These are phyloP conservation scores for Garcia nutans DNA, from an alignment of 345 rosid genomes.

Conservation along the genomic window DNA sequence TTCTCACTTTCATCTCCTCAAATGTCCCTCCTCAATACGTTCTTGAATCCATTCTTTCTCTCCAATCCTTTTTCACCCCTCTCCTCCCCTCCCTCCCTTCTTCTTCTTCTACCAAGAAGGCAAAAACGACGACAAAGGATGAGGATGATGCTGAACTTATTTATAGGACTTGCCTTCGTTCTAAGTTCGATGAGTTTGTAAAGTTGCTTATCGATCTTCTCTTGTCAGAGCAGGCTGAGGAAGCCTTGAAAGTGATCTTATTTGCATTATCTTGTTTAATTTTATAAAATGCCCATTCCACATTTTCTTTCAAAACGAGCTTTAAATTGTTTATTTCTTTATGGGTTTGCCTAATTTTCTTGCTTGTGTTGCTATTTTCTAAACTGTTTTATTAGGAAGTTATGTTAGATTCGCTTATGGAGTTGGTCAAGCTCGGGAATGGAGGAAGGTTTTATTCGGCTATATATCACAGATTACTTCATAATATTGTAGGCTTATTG, in stretches of 20 bases:
- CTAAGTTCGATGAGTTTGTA: slow-evolving; percentile 72
- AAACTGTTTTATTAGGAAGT: slow-evolving; percentile 51
- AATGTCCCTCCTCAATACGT: slow-evolving; percentile 57
- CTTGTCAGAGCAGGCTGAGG: slow-evolving; percentile 48
- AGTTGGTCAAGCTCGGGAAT: slow-evolving; percentile 67
- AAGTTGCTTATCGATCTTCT: slow-evolving; percentile 47
- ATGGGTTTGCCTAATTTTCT: neutral
- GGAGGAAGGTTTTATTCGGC: slow-evolving; percentile 68
- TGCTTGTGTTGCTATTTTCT: neutral
- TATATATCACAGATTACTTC: slow-evolving; percentile 63
- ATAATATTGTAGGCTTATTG: slow-evolving; percentile 52
- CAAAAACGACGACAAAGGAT: neutral
- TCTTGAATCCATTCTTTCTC: slow-evolving; percentile 81
- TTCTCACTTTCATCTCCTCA: slow-evolving; percentile 65
- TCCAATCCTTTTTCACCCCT: slow-evolving; percentile 88
- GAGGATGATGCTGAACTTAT: slow-evolving; percentile 46
- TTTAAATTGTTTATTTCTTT: no score
- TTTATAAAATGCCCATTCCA: neutral
- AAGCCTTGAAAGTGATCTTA: slow-evolving; percentile 48
- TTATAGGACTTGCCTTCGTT: slow-evolving; percentile 76
- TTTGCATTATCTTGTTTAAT: neutral
- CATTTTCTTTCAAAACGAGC: neutral
- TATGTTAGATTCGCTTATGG: slow-evolving; percentile 77
- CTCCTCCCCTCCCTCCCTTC: slow-evolving; percentile 74
- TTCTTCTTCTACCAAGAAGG: slow-evolving; percentile 18